Conservation (phyloP, 78 protist genomes). For the Emiliania huxleyi region DNA sequence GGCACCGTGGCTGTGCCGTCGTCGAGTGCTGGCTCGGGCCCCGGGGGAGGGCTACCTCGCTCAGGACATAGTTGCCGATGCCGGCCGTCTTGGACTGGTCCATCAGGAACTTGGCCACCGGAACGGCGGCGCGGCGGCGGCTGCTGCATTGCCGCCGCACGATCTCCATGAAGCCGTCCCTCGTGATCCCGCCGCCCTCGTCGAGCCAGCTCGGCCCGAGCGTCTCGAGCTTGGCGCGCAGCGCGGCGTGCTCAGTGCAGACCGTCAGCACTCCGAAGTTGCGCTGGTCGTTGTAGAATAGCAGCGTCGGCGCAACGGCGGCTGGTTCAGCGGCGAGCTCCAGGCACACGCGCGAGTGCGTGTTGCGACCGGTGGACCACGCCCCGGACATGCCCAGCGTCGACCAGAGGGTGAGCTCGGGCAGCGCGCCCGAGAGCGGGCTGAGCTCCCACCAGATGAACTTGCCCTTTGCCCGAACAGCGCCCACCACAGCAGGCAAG, state of each 20-base stretch:
- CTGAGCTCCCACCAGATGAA: background rate
- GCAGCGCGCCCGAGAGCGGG: background rate
- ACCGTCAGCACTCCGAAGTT: slow-evolving; percentile 18
- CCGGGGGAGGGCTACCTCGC: too few relatives aligned
- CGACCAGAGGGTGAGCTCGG: background rate
- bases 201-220: slow-evolving; percentile 2
- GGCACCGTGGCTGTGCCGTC: too few relatives aligned
- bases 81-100: slow-evolving; percentile 19
- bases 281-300: slow-evolving; percentile 18
- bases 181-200: background rate
- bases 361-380: background rate
- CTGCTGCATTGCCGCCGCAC: background rate
- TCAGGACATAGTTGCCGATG: slow-evolving; percentile 15
- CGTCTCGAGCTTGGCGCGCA: background rate
- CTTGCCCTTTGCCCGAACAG: background rate
- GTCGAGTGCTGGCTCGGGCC: too few relatives aligned
- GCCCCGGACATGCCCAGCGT: slow-evolving; percentile 15
- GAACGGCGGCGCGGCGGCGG: background rate
- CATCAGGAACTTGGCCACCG: background rate
- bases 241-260: background rate
- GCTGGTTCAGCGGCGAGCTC: too few relatives aligned
- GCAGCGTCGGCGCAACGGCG: too few relatives aligned
- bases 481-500: background rate
- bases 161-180: background rate
- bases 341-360: background rate